phyloP scores from a whole-genome alignment of 2,329 filamentous ascomycete genomes.

The Penicillium sp. region DNA sequence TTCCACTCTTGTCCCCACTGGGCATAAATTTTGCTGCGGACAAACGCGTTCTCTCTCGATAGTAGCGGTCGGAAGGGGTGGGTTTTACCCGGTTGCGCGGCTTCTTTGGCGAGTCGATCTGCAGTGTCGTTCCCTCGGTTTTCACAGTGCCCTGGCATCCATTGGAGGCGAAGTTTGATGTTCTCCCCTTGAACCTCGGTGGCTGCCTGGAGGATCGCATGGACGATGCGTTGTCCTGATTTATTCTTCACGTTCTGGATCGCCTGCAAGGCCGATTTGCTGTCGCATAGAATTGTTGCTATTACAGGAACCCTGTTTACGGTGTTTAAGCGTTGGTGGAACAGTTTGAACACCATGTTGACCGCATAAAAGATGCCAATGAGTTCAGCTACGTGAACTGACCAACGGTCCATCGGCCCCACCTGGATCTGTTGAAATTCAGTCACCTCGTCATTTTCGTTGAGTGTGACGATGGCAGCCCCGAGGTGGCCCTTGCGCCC shows the following conservation, averaged over 20 bases:
- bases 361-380: constrained; percentile 1
- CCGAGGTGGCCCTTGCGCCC: not conserved
- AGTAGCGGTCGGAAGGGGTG: too few relatives aligned
- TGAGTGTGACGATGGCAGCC: not conserved
- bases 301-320: too few relatives aligned
- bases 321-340: too few relatives aligned
- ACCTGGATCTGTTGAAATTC: too few relatives aligned
- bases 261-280: not conserved
- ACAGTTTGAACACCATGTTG: not conserved
- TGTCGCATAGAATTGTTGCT: not conserved
- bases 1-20: too few relatives aligned
- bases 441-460: not conserved
- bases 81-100: too few relatives aligned
- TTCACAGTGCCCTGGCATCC: not conserved
- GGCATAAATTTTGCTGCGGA: too few relatives aligned
- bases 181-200: not conserved
- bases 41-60: too few relatives aligned
- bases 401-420: not conserved
- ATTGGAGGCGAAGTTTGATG: not conserved
- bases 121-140: constrained; percentile 9
- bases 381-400: not conserved
- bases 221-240: not conserved
- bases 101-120: not conserved
- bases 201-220: not conserved
- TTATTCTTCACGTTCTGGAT: not conserved